Evolutionary conservation across 2,329 filamentous ascomycete species (phyloP), one percentile per base, ranked within the genome.

Genomic region (Fusarium redolens): DNA sequence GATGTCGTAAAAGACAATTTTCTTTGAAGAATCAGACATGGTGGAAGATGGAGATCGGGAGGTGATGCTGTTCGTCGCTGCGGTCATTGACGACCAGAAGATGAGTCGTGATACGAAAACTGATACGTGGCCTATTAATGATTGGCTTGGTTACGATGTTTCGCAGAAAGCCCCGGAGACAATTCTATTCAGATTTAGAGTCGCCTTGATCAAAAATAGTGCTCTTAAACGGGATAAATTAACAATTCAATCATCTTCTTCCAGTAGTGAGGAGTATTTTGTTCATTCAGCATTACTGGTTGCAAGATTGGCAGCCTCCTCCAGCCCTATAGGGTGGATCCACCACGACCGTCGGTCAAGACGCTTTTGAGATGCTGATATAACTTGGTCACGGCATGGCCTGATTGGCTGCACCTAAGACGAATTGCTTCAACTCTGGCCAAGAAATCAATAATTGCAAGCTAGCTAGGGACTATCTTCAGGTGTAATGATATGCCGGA

Each of bases 1-100:
- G 47, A 86, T 85, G 73, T 86, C 84, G 73, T 86, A 86, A 61
- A 85, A 80, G 44, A 77, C 54, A 15, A 85, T 79, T 7, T 37
- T 45, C 20, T 52, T 25, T 10, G 38, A 43, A 7, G 33, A 7
- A 3, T 33, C 35, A 4, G 60, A 30, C 22, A 68, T 73, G 47
- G 37, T 60, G 7, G 3, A n/a, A 17, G n/a, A 12, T 8, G 5
- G 4, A 5, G 17, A 18, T n/a, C 0, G 8, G 0, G 7, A n/a
- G 4, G 3, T 9, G 7, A 17, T 15, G 6, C 7, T 20, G 13
- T 41, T 14, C 9, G 40, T 8, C 11, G 38, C 7, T 41, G 9
- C 20, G 25, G 17, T 35, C 4, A 13, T 30, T 33, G n/a, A 11
- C 2, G 4, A 5, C 0, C 52, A 5, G 4, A 2, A 25, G 9